A percentile compares a stretch with the other conserved stretches of the same genome.
phyloP scores from a whole-genome alignment of 2,329 filamentous ascomycete species.

The Colletotrichum lindemuthianum region DNA sequence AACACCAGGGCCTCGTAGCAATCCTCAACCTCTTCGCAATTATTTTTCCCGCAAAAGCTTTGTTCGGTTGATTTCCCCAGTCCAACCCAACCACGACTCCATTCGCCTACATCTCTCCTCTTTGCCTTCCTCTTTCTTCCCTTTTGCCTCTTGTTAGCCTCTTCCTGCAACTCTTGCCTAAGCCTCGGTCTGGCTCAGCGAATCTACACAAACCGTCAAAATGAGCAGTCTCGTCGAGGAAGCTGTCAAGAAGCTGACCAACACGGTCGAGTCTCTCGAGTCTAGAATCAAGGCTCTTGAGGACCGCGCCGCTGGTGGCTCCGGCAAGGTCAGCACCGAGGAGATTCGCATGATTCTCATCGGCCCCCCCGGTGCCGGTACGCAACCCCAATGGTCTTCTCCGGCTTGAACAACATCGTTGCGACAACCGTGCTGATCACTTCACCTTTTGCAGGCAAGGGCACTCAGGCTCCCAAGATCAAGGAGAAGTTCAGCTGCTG shows the following conservation, averaged over 20 bases:
- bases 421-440: constrained; percentile 15
- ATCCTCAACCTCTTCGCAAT: constrained; percentile 35
- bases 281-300: constrained; percentile 88
- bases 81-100: constrained; percentile 24
- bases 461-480: constrained; percentile 96
- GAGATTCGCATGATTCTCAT: constrained; percentile 97
- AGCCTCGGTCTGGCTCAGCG: constrained; percentile 38
- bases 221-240: constrained; percentile 88
- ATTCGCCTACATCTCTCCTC: background rate
- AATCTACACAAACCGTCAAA: constrained; percentile 52
- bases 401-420: background rate
- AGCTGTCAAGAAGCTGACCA: constrained; percentile 85
- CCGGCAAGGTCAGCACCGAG: constrained; percentile 61
- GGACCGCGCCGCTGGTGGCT: constrained; percentile 70
- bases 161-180: constrained; percentile 31
- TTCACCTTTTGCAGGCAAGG: constrained; percentile 79
- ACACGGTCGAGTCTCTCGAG: constrained; percentile 85
- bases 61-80: constrained; percentile 30
- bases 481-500: constrained; percentile 98
- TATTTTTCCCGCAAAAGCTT: constrained; percentile 37
- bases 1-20: constrained; percentile 22
- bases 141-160: constrained; percentile 17
- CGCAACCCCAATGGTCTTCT: constrained; percentile 47
- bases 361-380: constrained; percentile 96
- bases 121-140: constrained; percentile 23